Base-by-base conservation (phyloP, 2,329 filamentous ascomycete species). In the Bertia moriformis region DNA sequence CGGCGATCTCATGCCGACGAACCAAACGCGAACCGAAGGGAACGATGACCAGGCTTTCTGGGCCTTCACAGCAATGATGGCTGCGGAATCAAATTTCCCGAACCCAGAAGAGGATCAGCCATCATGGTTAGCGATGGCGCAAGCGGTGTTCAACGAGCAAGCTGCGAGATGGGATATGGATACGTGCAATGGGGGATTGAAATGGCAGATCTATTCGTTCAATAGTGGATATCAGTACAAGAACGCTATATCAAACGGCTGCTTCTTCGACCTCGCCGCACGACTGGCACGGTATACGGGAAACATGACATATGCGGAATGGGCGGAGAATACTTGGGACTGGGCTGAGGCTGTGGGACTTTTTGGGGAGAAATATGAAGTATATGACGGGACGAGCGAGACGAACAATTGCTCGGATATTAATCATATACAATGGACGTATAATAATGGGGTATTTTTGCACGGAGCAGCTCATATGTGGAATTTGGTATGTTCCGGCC, bases 131-230 rank as follows among this genome's bases (percentile, higher is more conserved):
- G 66, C 67, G 18, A 63, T 82, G 39, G 73, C 72, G 2, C 71
- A 76, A 46, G 73, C 69, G 2, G 73, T 78, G 0, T 82, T 78
- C 53, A 74, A 78, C 49, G 69, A 68, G 3, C 74, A 80, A 49
- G 67, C 66, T 1, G 51, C 56, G 14, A 63, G 74, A 17, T 77
- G 72, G 65, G 69, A 80, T 46, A 58, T 52, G 0, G 46, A 52
- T 0, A 63, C 63, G 1, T 83, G 78, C 49, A 62, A 61, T 37
- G 76, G 77, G 39, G 78, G 78, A 3, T 50, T 83, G 44, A 66
- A 69, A 44, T 83, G 78, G 78, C 78, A 83, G 56, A 72, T 81
- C 38, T 76, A 69, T 53, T 57, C 66, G 2, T 68, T 65, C 47
- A 76, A 78, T 48, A 63, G 55, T 19, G 75, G 75, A 14, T 62